A percentile compares a stretch with the other conserved stretches of the same genome.
Evolutionary conservation across 805 yeast genomes (phyloP).

Genomic region (Zygotorulaspora danielsina): DNA sequence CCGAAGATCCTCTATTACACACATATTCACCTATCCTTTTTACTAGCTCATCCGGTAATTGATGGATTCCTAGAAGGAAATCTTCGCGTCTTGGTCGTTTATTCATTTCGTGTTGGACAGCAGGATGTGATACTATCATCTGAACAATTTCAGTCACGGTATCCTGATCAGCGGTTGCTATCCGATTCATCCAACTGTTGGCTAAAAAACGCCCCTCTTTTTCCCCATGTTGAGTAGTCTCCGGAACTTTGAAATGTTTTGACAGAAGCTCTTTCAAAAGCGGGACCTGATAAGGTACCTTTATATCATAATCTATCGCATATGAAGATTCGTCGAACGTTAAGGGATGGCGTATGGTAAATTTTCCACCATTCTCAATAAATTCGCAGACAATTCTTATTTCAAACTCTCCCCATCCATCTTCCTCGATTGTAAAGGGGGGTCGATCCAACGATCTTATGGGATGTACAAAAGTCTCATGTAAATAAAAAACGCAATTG

Average conservation of each 20-base stretch:
- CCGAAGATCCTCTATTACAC: not conserved
- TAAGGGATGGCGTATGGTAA: constrained; percentile 76
- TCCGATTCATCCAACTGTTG: constrained; percentile 11
- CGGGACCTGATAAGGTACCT: constrained; percentile 68
- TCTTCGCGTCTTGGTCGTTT: constrained; percentile 21
- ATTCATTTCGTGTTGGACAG: constrained; percentile 22
- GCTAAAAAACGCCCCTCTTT: constrained; percentile 34
- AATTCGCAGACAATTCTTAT: constrained; percentile 69
- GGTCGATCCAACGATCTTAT: constrained; percentile 64
- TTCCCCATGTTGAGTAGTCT: constrained; percentile 34
- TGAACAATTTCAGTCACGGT: constrained; percentile 25
- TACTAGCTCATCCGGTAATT: constrained; percentile 27
- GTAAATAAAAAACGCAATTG: constrained; percentile 81
- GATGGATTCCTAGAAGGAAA: constrained; percentile 24
- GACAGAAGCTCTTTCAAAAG: constrained; percentile 59
- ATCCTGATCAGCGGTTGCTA: constrained; percentile 26
- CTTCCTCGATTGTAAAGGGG: constrained; percentile 80
- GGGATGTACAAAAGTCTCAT: constrained; percentile 89
- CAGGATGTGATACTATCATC: constrained; percentile 24
- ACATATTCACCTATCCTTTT: constrained; percentile 13
- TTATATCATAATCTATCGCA: constrained; percentile 66
- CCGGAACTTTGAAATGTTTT: constrained; percentile 74
- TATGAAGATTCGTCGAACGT: constrained; percentile 73
- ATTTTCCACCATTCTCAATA: constrained; percentile 77
- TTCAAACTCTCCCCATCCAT: constrained; percentile 98